A percentile compares a stretch with the other conserved stretches of the same genome.
These are phyloP conservation scores for Paecilomyces niveus DNA, from an alignment of 2,329 filamentous ascomycete genomes.

Conservation along the genomic window DNA sequence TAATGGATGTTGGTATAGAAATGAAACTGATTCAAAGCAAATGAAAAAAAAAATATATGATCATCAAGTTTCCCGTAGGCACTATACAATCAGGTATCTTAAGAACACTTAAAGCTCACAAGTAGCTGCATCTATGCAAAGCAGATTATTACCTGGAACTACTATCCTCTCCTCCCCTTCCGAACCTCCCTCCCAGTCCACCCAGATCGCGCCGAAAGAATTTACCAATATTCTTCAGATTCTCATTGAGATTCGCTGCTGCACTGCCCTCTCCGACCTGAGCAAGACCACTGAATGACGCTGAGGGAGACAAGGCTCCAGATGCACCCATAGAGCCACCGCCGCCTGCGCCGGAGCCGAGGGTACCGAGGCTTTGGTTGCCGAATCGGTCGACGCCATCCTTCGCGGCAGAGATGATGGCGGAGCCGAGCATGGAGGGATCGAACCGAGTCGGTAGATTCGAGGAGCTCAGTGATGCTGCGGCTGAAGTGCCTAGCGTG, in stretches of 20 bases:
- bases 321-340: constrained; percentile 18
- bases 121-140: not conserved
- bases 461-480: constrained; percentile 36
- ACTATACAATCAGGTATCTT: not conserved
- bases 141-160: constrained; percentile 2
- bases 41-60: not conserved
- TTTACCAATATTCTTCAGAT: constrained; percentile 90
- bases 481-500: constrained; percentile 36
- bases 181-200: constrained; percentile 66
- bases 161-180: constrained; percentile 33
- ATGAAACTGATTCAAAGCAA: not conserved
- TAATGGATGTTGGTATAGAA: not conserved
- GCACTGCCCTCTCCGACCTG: constrained; percentile 24
- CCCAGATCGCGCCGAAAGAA: constrained; percentile 89
- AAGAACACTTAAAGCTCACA: not conserved
- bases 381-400: constrained; percentile 76
- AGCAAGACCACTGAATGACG: constrained; percentile 11
- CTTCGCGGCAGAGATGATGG: constrained; percentile 77
- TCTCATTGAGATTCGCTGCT: constrained; percentile 78
- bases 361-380: constrained; percentile 43
- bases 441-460: constrained; percentile 62
- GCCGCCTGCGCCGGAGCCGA: constrained; percentile 23
- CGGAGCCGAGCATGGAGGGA: constrained; percentile 73
- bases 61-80: not conserved
- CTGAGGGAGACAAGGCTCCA: constrained; percentile 6